A percentile compares a stretch with the other conserved stretches of the same genome.
Evolutionary conservation across 2,329 filamentous ascomycete genomes (phyloP).

Genomic region (Proliferodiscus dingleyae): DNA sequence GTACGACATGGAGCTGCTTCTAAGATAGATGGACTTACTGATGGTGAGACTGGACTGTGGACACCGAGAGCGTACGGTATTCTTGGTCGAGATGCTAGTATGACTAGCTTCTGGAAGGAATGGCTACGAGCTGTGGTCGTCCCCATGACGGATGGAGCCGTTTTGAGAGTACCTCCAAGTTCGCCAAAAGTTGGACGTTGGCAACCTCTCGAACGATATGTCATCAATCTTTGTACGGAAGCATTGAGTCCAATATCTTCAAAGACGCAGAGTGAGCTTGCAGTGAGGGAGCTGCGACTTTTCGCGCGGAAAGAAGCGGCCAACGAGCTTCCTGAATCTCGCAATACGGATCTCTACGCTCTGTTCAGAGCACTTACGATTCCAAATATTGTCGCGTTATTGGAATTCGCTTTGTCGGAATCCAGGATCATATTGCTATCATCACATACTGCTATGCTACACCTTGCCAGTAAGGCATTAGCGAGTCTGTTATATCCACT

Average conservation of each 20-base stretch:
- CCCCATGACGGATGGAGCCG: conserved; percentile 85
- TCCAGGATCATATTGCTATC: conserved; percentile 94
- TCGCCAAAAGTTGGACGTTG: conserved; percentile 89
- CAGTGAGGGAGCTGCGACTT: conserved; percentile 80
- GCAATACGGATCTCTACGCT: conserved; percentile 88
- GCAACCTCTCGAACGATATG: conserved; percentile 95
- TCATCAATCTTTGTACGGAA: conserved; percentile 94
- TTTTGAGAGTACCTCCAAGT: conserved; percentile 78
- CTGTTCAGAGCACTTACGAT: conserved; percentile 86
- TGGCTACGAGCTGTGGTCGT: conserved; percentile 93
- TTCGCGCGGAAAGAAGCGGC: conserved; percentile 89
- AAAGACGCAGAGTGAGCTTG: conserved; percentile 91
- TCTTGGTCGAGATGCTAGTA: conserved; percentile 73
- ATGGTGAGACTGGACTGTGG: conserved; percentile 94
- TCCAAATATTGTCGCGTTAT: conserved; percentile 85
- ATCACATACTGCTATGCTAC: conserved; percentile 93
- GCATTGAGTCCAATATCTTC: conserved; percentile 88
- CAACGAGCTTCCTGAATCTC: conserved; percentile 89
- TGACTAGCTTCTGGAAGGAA: conserved; percentile 96
- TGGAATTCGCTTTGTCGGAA: conserved; percentile 90
- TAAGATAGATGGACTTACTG: conserved; percentile 93
- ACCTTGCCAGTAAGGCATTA: conserved; percentile 85
- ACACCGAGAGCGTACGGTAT: conserved; percentile 91
- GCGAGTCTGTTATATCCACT: conserved; percentile 82
- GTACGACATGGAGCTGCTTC: conserved; percentile 90